These are phyloP conservation scores for Ogataea trehalophila DNA, from an alignment of 805 yeast species.

Conservation along the genomic window DNA sequence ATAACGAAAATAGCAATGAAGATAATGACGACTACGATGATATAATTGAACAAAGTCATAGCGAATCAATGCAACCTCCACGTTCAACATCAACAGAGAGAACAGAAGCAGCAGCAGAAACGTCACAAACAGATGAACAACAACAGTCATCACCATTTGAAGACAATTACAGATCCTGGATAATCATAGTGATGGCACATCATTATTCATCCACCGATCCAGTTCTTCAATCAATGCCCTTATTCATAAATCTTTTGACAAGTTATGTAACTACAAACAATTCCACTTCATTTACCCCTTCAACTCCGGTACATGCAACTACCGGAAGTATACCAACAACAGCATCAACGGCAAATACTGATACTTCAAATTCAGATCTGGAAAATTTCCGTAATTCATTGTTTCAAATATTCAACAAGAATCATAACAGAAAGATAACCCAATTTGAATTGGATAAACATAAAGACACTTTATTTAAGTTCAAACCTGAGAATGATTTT, in stretches of 20 bases:
- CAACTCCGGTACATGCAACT: neutral
- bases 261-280: constrained; percentile 17
- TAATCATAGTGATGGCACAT: constrained; percentile 59
- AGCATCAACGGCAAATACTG: neutral
- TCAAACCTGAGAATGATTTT: constrained; percentile 1
- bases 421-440: constrained; percentile 11
- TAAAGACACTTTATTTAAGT: constrained; percentile 12
- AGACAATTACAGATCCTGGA: constrained; percentile 44
- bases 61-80: neutral
- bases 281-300: neutral
- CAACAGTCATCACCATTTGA: neutral
- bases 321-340: constrained; percentile 6
- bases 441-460: constrained; percentile 14
- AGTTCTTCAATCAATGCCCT: constrained; percentile 40
- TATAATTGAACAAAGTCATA: neutral
- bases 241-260: constrained; percentile 20
- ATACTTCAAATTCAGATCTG: constrained; percentile 13
- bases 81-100: neutral
- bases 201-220: constrained; percentile 36
- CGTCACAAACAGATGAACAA: neutral
- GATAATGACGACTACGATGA: constrained; percentile 1
- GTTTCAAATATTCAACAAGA: constrained; percentile 16
- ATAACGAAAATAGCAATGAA: neutral
- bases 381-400: constrained; percentile 20
- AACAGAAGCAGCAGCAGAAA: no score